Conservation (phyloP, 768 basidiomycete genomes). For the Fibroporia radiculosa region DNA sequence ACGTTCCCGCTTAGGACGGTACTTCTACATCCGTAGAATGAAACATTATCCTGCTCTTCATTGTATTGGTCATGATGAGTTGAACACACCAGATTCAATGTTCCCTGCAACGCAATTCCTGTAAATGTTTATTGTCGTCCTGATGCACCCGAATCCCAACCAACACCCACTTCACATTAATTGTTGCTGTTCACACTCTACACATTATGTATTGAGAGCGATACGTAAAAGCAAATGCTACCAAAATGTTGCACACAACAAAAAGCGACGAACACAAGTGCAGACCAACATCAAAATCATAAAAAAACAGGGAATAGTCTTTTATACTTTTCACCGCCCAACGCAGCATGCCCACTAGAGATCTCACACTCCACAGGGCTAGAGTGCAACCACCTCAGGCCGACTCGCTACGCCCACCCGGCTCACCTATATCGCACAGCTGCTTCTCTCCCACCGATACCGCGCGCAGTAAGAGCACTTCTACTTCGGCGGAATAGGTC, state of each 20-base stretch:
- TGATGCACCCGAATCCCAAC: too few species aligned
- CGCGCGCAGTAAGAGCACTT: not conserved
- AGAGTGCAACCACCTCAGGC: constrained; percentile 9
- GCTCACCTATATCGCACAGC: not conserved
- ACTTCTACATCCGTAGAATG: too few species aligned
- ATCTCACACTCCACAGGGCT: not conserved
- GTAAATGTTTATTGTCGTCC: too few species aligned
- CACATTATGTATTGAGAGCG: too few species aligned
- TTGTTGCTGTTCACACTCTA: too few species aligned
- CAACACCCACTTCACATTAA: too few species aligned
- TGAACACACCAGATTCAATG: too few species aligned
- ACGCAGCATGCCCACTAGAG: constrained; percentile 1
- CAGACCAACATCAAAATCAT: constrained; percentile 8
- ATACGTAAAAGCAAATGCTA: constrained; percentile 3
- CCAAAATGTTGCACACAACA: constrained; percentile 8
- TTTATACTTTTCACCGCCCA: constrained; percentile 7
- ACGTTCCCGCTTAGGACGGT: too few species aligned
- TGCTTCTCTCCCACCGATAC: not conserved
- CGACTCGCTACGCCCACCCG: constrained; percentile 3
- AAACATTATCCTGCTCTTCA: too few species aligned
- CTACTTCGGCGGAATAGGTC: constrained; percentile 19
- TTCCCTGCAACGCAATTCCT: too few species aligned
- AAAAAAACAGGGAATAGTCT: constrained; percentile 1
- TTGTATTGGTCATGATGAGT: too few species aligned
- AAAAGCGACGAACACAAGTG: constrained; percentile 8